These are phyloP conservation scores for Eucalyptus camaldulensis DNA, from an alignment of 345 rosid species.

Conservation along the genomic window DNA sequence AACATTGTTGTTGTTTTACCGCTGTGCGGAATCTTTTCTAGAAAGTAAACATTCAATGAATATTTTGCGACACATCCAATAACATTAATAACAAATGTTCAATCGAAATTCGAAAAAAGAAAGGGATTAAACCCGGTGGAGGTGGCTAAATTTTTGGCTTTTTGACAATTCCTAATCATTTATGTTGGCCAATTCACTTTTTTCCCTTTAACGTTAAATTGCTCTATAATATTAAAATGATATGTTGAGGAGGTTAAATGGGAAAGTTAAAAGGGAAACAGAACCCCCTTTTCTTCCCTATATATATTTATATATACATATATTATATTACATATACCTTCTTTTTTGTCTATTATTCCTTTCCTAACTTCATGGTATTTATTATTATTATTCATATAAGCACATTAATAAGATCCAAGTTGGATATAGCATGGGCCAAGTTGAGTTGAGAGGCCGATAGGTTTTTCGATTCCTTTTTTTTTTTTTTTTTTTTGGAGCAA, in stretches of 20 bases:
- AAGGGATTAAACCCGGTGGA: neutral
- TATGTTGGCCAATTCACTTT: neutral
- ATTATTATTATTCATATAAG: rapidly evolving
- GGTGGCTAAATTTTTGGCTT: neutral
- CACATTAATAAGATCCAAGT: neutral
- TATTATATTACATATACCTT: neutral
- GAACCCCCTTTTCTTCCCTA: neutral
- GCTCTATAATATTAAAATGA: neutral
- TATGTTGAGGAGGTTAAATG: neutral
- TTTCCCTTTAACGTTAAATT: neutral
- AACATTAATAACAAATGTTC: neutral
- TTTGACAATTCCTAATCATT: neutral
- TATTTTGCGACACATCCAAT: neutral
- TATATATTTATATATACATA: neutral
- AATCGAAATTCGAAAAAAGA: neutral
- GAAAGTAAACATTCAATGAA: neutral
- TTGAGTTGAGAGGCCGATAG: neutral
- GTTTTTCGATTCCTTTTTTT: neutral
- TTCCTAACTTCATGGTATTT: neutral
- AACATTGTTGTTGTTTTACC: neutral
- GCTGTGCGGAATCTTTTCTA: neutral
- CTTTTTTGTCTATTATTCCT: neutral
- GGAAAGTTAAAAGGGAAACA: neutral
- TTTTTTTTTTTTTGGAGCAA: no score
- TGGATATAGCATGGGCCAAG: neutral